Percentiles rank a stretch among this genome's conserved stretches.
These are phyloP conservation scores for Coprinellus micaceus DNA, from an alignment of 768 basidiomycete genomes.

Conservation along the genomic window DNA sequence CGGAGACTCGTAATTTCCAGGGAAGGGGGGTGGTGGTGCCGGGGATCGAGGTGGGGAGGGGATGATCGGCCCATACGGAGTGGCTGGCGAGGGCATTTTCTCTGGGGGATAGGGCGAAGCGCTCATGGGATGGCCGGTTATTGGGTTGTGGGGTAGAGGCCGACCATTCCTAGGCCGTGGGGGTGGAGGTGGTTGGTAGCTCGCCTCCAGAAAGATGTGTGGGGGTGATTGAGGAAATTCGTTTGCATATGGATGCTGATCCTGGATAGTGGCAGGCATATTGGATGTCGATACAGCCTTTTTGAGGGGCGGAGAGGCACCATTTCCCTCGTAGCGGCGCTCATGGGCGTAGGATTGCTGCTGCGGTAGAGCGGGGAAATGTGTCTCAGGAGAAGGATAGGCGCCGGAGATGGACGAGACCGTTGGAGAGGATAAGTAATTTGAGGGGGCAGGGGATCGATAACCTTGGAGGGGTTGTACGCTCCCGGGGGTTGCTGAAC, in stretches of 20 bases:
- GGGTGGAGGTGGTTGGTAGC: slow-evolving; percentile 28
- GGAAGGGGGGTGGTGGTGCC: neutral
- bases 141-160: slow-evolving; percentile 4
- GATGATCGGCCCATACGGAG: neutral
- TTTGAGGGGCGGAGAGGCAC: neutral
- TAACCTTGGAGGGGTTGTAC: neutral
- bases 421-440: neutral
- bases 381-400: slow-evolving; percentile 9
- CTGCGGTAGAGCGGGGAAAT: neutral
- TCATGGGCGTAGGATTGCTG: neutral
- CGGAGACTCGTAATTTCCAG: neutral
- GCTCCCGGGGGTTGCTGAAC: slow-evolving; percentile 1
- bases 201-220: slow-evolving; percentile 19
- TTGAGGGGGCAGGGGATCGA: neutral
- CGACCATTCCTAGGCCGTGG: slow-evolving; percentile 1
- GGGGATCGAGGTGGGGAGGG: slow-evolving; percentile 12
- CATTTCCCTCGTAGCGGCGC: neutral
- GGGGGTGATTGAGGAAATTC: slow-evolving; percentile 1
- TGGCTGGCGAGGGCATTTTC: slow-evolving; percentile 1
- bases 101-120: neutral
- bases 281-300: slow-evolving; percentile 5
- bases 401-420: neutral
- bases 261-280: neutral
- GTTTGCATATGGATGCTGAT: neutral
- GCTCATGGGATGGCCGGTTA: neutral